Evolutionary conservation across 164 flowering plant species (phyloP).

Genomic region (Warburgia ugandensis): DNA sequence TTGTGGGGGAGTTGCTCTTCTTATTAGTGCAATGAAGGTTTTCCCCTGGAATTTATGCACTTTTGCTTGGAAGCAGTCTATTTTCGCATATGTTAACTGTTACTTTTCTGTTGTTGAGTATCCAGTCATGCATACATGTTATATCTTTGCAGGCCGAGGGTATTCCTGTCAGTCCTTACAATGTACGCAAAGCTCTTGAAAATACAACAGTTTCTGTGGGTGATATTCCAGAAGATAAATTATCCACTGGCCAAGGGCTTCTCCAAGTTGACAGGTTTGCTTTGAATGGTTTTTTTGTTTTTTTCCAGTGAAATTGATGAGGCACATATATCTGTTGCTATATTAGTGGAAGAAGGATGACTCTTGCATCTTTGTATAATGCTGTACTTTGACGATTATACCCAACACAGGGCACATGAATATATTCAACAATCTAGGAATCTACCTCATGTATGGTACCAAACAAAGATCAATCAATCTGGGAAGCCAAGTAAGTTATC

Average conservation of each 20-base stretch:
- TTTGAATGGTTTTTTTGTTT: slow-evolving; percentile 6
- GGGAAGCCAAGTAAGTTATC: slow-evolving; percentile 65
- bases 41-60: not conserved
- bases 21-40: slow-evolving; percentile 87
- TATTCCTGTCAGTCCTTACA: slow-evolving; percentile 81
- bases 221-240: slow-evolving; percentile 62
- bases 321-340: no score
- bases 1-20: slow-evolving; percentile 95
- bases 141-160: slow-evolving; percentile 62
- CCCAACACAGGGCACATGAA: slow-evolving; percentile 65
- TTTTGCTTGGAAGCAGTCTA: not conserved
- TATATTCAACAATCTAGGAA: slow-evolving; percentile 44
- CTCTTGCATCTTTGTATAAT: not conserved
- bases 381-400: slow-evolving; percentile 1
- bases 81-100: not conserved
- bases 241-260: slow-evolving; percentile 89
- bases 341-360: not conserved
- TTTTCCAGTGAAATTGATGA: not conserved
- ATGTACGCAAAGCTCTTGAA: slow-evolving; percentile 80
- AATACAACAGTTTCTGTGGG: slow-evolving; percentile 71
- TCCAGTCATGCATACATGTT: not conserved
- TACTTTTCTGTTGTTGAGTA: not conserved
- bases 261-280: slow-evolving; percentile 95
- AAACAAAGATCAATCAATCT: slow-evolving; percentile 53
- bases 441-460: slow-evolving; percentile 62